A percentile compares a stretch with the other conserved stretches of the same genome.
Conservation (phyloP, 2,329 filamentous ascomycete species). For the Aspergillus clavatus region DNA sequence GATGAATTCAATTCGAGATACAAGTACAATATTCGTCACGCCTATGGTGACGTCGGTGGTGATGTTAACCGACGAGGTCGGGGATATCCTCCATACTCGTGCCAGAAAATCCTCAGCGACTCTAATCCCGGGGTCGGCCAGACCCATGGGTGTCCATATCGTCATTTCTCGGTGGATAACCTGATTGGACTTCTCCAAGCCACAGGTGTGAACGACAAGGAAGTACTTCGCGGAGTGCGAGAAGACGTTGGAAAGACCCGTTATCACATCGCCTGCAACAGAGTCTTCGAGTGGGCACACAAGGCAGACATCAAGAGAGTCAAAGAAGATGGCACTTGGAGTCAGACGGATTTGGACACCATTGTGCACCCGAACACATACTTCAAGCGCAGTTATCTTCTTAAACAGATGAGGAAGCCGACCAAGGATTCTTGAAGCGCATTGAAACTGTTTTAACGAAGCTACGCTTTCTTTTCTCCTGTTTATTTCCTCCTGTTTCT, state of each 20-base stretch:
- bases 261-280: conserved; percentile 93
- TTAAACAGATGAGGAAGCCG: conserved; percentile 68
- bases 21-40: conserved; percentile 92
- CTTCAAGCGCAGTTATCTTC: conserved; percentile 86
- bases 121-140: conserved; percentile 82
- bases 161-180: conserved; percentile 87
- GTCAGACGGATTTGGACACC: conserved; percentile 75
- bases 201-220: conserved; percentile 73
- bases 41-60: conserved; percentile 90
- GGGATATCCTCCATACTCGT: conserved; percentile 87
- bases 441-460: conserved; percentile 48
- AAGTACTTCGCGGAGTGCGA: conserved; percentile 72
- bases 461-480: conserved; percentile 18
- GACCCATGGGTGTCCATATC: conserved; percentile 91
- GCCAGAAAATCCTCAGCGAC: conserved; percentile 91
- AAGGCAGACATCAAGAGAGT: conserved; percentile 71
- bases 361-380: conserved; percentile 98
- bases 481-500: conserved; percentile 3
- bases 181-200: conserved; percentile 69
- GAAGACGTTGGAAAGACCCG: conserved; percentile 86
- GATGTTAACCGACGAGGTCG: conserved; percentile 80
- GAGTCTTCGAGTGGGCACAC: conserved; percentile 86
- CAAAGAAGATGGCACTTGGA: conserved; percentile 69
- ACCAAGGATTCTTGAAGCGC: conserved; percentile 42
- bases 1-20: conserved; percentile 98